Base-by-base conservation (phyloP, 2,329 filamentous ascomycete species). In the Trichoderma breve region DNA sequence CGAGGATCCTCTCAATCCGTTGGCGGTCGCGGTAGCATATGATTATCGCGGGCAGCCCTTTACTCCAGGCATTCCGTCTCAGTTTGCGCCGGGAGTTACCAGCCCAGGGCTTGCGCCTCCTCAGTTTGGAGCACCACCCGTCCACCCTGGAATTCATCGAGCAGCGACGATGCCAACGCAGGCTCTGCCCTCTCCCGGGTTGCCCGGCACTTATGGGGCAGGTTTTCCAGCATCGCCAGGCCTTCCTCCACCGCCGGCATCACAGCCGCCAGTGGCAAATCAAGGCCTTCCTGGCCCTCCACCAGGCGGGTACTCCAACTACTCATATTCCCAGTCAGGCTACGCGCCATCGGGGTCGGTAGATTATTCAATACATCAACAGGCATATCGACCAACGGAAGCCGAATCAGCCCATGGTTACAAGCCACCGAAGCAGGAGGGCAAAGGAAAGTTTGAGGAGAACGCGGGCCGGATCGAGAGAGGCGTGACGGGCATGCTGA, bases 401-500 rank as follows among this genome's bases (percentile, higher is more conserved):
- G 81, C 82, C 6, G 91, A 93, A 79, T 80, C 82, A 47, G 74
- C 75, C n/a, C 82, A 84, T 73, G 77, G 76, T 43, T 84, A 85
- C 53, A 80, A 82, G 72, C 78, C 81, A 72, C 78, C 81, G 5
- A 86, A 85, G 77, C 80, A 80, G 70, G 86, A 88, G 71, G 77
- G 80, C 4, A 80, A 82, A 73, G 87, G 81, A 7, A 88, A 86
- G 78, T 80, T 93, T 34, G 91, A 92, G 76, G 88, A 90, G 79
- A 87, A 88, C 73, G 89, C 91, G 0, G 89, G 88, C 32, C 86
- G 88, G 76, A 76, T 94, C 39, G 92, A 94, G 82, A 90, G 89
- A 79, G 90, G 91, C 1, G 87, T 94, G 5, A 87, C 89, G 32
- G 89, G 90, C 7, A 91, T 94, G 84, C 81, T 94, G 75, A 93